Conservation (phyloP, 208 protist genomes). For the Perkinsela sp. region DNA sequence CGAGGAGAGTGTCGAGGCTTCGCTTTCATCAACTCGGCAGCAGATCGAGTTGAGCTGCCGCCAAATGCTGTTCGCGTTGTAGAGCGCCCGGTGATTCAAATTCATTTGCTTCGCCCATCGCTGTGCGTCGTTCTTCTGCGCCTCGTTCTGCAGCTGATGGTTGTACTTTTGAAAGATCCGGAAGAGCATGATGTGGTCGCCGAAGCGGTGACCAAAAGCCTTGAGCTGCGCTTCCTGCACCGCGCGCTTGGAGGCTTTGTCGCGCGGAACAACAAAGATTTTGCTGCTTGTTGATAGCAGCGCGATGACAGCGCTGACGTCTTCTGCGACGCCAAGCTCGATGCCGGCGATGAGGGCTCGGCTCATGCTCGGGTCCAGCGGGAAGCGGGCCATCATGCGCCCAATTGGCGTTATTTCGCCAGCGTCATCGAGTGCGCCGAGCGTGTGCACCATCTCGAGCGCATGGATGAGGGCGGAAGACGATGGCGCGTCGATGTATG, state of each 20-base stretch:
- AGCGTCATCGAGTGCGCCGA: conserved; percentile 91
- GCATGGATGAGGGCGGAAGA: conserved; percentile 70
- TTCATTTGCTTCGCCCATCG: conserved; percentile 91
- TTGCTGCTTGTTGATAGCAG: conserved; percentile 79
- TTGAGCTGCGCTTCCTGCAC: conserved; percentile 78
- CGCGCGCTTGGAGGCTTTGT: conserved; percentile 29
- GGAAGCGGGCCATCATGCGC: conserved; percentile 93
- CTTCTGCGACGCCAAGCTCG: conserved; percentile 81
- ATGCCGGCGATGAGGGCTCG: conserved; percentile 87
- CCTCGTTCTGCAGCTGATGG: conserved; percentile 28
- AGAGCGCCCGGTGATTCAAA: conserved; percentile 78
- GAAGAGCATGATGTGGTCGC: conserved; percentile 86
- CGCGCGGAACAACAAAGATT: conserved; percentile 65
- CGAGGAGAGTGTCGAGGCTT: not conserved
- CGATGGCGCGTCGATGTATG: conserved; percentile 90
- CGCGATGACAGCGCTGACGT: conserved; percentile 88
- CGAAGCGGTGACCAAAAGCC: conserved; percentile 80
- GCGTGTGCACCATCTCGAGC: conserved; percentile 82
- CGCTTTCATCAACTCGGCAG: not conserved
- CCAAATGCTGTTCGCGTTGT: conserved; percentile 78
- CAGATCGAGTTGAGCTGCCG: conserved; percentile 84
- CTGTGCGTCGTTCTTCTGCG: conserved; percentile 22
- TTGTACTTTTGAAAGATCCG: conserved; percentile 74
- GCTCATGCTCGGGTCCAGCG: conserved; percentile 85
- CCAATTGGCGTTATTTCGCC: conserved; percentile 84